phyloP scores from a whole-genome alignment of 768 basidiomycete genomes.

The Lentinula lateritia region DNA sequence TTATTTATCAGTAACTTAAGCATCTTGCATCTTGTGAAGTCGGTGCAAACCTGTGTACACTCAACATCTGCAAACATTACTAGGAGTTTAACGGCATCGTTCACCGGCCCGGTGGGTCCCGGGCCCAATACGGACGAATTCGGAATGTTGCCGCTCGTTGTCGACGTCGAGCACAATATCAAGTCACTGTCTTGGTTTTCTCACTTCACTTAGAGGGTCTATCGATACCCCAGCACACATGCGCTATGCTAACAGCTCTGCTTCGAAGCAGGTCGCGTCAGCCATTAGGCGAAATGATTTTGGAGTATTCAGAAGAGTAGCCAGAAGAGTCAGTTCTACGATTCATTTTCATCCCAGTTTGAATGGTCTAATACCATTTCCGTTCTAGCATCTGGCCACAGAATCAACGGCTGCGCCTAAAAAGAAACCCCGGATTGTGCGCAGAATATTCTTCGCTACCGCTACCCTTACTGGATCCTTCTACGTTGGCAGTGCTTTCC shows the following conservation, averaged over 20 bases:
- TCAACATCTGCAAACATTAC: no score
- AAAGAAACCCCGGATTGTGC: constrained; percentile 51
- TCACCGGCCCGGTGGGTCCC: background rate
- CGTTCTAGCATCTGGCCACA: constrained; percentile 55
- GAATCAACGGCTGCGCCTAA: constrained; percentile 43
- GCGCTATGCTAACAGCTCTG: constrained; percentile 46
- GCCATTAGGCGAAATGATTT: constrained; percentile 40
- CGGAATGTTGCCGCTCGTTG: constrained; percentile 21
- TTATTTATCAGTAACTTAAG: background rate
- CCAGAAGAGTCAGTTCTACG: constrained; percentile 49
- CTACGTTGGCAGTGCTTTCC: constrained; percentile 77
- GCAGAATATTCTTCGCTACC: constrained; percentile 62
- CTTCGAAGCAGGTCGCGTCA: constrained; percentile 45
- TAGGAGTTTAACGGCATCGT: no score
- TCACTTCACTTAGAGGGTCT: background rate
- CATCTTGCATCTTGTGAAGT: background rate
- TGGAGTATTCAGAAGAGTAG: constrained; percentile 26
- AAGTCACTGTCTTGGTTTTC: constrained; percentile 13
- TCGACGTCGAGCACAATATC: constrained; percentile 4
- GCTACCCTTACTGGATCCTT: constrained; percentile 66
- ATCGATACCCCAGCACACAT: constrained; percentile 18
- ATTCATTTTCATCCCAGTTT: constrained; percentile 4
- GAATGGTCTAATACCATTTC: constrained; percentile 7
- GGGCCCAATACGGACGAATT: constrained; percentile 27
- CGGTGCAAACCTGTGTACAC: no score